A percentile compares a stretch with the other conserved stretches of the same genome.
Conservation (phyloP, 2,329 filamentous ascomycete species). For the Sphaerulina vaccinii region DNA sequence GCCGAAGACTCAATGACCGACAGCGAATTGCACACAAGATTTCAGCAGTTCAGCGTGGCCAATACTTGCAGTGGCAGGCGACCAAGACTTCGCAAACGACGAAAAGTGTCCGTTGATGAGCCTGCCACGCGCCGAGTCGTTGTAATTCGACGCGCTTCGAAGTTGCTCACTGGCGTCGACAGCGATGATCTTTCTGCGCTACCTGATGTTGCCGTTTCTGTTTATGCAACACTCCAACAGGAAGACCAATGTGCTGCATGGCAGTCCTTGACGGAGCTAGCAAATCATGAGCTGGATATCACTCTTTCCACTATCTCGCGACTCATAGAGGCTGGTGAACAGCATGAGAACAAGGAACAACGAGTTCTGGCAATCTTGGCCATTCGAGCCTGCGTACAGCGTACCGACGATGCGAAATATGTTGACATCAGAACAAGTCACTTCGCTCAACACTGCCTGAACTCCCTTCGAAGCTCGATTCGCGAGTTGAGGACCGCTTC, state of each 20-base stretch:
- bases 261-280: constrained; percentile 27
- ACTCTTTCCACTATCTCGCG: constrained; percentile 17
- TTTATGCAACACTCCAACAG: constrained; percentile 24
- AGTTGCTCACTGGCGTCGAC: constrained; percentile 24
- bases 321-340: constrained; percentile 41
- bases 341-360: constrained; percentile 55
- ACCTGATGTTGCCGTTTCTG: constrained; percentile 20
- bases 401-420: constrained; percentile 48
- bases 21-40: constrained; percentile 22
- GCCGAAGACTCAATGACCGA: constrained; percentile 30
- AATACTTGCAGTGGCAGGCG: neutral
- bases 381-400: constrained; percentile 67
- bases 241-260: constrained; percentile 29
- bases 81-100: constrained; percentile 23
- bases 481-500: constrained; percentile 82
- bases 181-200: constrained; percentile 21
- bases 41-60: constrained; percentile 23
- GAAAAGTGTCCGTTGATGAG: constrained; percentile 14
- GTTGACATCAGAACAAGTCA: constrained; percentile 45
- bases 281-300: constrained; percentile 14
- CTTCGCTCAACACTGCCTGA: constrained; percentile 77
- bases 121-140: neutral
- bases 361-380: constrained; percentile 71
- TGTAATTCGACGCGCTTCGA: neutral
- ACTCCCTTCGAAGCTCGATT: constrained; percentile 76